Conservation (phyloP, 306 rosid genomes). For the Acacia confusa region DNA sequence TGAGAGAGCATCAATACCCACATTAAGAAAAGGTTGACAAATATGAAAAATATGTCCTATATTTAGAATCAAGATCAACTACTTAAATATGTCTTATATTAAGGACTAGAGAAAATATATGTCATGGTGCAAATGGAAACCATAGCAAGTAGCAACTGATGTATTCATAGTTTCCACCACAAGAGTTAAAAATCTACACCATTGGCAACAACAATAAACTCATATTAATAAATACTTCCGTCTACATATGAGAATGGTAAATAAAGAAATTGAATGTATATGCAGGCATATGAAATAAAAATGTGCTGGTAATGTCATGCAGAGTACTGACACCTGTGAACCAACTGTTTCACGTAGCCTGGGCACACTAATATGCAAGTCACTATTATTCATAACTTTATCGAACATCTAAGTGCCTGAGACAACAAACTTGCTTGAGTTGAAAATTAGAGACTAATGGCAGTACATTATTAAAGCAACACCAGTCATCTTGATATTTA, state of each 20-base stretch:
- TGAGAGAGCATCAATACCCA: too few relatives aligned
- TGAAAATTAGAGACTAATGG: neutral
- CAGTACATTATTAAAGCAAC: neutral
- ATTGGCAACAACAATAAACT: neutral
- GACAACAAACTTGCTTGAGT: neutral
- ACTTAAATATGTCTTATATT: too few relatives aligned
- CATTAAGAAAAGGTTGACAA: too few relatives aligned
- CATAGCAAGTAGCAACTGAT: neutral
- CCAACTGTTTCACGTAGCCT: neutral
- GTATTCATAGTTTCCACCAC: neutral
- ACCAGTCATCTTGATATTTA: neutral
- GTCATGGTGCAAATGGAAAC: neutral
- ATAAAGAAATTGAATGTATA: neutral
- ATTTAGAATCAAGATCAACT: too few relatives aligned
- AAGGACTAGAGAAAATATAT: too few relatives aligned
- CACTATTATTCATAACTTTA: constrained; percentile 3
- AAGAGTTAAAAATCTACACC: neutral
- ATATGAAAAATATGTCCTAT: too few relatives aligned
- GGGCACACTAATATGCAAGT: constrained; percentile 15
- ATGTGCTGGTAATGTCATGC: constrained; percentile 4
- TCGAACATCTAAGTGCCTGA: neutral
- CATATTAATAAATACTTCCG: neutral
- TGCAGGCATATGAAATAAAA: neutral
- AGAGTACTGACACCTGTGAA: constrained; percentile 1
- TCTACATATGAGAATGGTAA: neutral